Evolutionary conservation across 106 monocot species (phyloP).

Genomic region (Vanilla planifolia): DNA sequence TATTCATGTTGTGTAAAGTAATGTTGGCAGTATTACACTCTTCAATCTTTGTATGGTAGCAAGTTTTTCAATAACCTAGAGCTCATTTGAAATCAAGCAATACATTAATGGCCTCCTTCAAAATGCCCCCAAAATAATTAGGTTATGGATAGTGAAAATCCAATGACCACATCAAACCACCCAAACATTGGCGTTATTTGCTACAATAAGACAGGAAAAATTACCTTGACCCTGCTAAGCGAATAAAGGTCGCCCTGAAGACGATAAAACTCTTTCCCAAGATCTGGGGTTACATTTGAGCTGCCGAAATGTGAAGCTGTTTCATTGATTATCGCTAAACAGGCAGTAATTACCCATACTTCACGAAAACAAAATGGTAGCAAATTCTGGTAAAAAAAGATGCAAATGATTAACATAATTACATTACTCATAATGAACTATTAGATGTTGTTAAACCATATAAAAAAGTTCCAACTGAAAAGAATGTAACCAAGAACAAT

Average conservation of each 20-base stretch:
- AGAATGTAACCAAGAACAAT: neutral
- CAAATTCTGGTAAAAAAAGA: constrained; percentile 40
- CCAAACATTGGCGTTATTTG: neutral
- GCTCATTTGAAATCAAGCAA: neutral
- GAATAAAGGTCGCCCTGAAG: constrained; percentile 96
- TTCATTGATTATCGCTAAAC: constrained; percentile 67
- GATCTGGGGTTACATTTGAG: constrained; percentile 46
- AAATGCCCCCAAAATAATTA: neutral
- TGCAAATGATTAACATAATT: too few species aligned
- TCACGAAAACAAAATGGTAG: constrained; percentile 96
- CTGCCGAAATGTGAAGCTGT: constrained; percentile 45
- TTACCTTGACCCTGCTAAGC: constrained; percentile 81
- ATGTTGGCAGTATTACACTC: too few species aligned
- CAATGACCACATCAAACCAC: neutral
- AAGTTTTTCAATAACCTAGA: too few species aligned
- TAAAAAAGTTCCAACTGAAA: neutral
- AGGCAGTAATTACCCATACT: constrained; percentile 93
- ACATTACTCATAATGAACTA: neutral
- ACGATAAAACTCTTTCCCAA: constrained; percentile 79
- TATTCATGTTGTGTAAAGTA: too few species aligned
- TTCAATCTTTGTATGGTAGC: too few species aligned
- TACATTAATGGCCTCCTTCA: neutral
- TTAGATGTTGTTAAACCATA: neutral
- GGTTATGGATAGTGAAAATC: neutral
- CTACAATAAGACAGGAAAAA: neutral